Evolutionary conservation across 306 rosid species (phyloP).

Genomic region (Dalbergia cochinchinensis): DNA sequence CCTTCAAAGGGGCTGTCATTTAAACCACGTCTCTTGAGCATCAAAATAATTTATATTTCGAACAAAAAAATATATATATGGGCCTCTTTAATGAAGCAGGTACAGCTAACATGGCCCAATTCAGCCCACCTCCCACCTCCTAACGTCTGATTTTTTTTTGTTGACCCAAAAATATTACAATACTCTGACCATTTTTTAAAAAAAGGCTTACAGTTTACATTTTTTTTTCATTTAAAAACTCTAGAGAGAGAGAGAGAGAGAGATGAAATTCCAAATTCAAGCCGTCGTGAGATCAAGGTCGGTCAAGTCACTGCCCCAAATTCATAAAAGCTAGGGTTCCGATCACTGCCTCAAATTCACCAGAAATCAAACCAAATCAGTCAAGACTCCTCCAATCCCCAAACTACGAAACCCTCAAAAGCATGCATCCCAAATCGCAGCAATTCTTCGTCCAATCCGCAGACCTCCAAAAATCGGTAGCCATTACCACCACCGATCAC

Average conservation of each 20-base stretch:
- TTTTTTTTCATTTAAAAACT: too few relatives aligned
- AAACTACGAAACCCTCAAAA: conserved; percentile 16
- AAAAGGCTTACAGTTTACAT: too few relatives aligned
- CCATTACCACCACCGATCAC: conserved; percentile 25
- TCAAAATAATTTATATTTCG: too few relatives aligned
- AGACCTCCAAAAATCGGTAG: conserved; percentile 59
- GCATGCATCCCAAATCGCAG: conserved; percentile 54
- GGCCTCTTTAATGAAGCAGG: too few relatives aligned
- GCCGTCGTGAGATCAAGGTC: not conserved
- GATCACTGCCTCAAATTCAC: not conserved
- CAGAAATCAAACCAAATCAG: not conserved
- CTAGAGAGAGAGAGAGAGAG: too few relatives aligned
- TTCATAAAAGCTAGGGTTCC: conserved; percentile 9
- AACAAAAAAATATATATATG: too few relatives aligned
- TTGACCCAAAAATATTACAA: not conserved
- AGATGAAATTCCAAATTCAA: not conserved
- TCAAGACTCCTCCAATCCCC: not conserved
- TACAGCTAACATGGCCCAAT: not conserved
- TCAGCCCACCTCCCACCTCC: not conserved
- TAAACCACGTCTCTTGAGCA: too few relatives aligned
- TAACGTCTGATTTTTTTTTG: not conserved
- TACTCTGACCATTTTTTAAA: too few relatives aligned
- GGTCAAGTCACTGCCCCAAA: not conserved
- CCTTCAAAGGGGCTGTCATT: too few relatives aligned
- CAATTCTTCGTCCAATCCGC: conserved; percentile 77